These are phyloP conservation scores for Periconia macrospinosa DNA, from an alignment of 2,329 filamentous ascomycete genomes.

Conservation along the genomic window DNA sequence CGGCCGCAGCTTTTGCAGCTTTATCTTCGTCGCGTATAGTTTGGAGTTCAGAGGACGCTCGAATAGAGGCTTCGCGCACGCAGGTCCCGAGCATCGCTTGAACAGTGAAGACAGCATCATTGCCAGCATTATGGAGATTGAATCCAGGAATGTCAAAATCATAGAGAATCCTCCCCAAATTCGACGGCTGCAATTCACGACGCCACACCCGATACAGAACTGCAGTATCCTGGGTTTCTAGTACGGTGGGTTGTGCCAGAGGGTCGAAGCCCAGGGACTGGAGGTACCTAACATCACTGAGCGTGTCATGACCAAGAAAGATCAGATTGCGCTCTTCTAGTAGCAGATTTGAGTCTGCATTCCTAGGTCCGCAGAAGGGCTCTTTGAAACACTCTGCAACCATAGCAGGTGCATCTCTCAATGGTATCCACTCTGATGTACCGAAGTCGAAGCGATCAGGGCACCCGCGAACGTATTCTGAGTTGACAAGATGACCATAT, in stretches of 20 bases:
- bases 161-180: constrained; percentile 63
- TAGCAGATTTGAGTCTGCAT: constrained; percentile 2
- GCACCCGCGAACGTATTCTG: constrained; percentile 69
- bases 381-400: constrained; percentile 60
- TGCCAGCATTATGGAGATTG: constrained; percentile 83
- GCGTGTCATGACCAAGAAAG: constrained; percentile 76
- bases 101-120: constrained; percentile 81
- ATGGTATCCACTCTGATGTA: constrained; percentile 57
- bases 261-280: constrained; percentile 65
- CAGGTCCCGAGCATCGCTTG: constrained; percentile 70
- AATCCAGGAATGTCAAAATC: constrained; percentile 65
- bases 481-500: constrained; percentile 66
- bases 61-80: constrained; percentile 46
- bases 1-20: constrained; percentile 22
- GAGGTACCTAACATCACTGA: constrained; percentile 70
- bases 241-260: constrained; percentile 55
- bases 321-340: constrained; percentile 62
- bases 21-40: constrained; percentile 24
- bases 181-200: constrained; percentile 55
- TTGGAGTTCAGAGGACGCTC: constrained; percentile 29
- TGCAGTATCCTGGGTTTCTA: constrained; percentile 73
- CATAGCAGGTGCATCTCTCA: constrained; percentile 47
- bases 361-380: constrained; percentile 50
- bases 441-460: constrained; percentile 77
- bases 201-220: constrained; percentile 68